Percentiles rank a stretch among this genome's conserved stretches.
Conservation (phyloP, 1,139 yeast genomes). For the Blastobotrys buckinghamii region DNA sequence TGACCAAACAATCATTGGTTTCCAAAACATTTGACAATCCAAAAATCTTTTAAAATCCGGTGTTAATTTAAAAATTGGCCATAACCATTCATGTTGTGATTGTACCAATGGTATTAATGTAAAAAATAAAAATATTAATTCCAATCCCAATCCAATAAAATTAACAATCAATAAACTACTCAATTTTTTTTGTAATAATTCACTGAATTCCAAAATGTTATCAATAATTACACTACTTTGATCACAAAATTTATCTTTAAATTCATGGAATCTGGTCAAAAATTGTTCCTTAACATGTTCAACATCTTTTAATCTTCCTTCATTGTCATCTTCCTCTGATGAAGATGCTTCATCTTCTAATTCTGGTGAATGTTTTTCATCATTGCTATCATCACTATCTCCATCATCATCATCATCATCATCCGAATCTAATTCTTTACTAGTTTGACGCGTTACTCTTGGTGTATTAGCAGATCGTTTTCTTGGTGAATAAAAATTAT, state of each 20-base stretch:
- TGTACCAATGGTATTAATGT: conserved; percentile 10
- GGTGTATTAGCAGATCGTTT: background rate
- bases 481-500: conserved; percentile 12
- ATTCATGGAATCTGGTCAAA: conserved; percentile 1
- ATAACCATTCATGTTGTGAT: conserved; percentile 11
- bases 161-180: conserved; percentile 19
- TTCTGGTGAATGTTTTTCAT: conserved; percentile 15
- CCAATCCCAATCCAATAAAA: conserved; percentile 16
- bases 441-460: conserved; percentile 1
- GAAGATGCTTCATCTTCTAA: conserved; percentile 13
- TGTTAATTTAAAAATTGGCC: conserved; percentile 11
- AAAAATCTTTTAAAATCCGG: conserved; percentile 12
- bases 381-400: conserved; percentile 1
- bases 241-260: conserved; percentile 7
- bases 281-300: conserved; percentile 4
- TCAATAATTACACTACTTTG: conserved; percentile 11
- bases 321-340: conserved; percentile 14
- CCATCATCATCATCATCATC: conserved; percentile 3
- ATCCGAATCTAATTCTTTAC: background rate
- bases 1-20: conserved; percentile 32
- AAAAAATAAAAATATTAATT: conserved; percentile 16
- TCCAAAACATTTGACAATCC: conserved; percentile 25
- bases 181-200: conserved; percentile 16
- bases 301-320: conserved; percentile 16
- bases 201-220: conserved; percentile 14